These are phyloP conservation scores for Cyclotella cryptica DNA, from an alignment of 108 stramenopile genomes.

Conservation along the genomic window DNA sequence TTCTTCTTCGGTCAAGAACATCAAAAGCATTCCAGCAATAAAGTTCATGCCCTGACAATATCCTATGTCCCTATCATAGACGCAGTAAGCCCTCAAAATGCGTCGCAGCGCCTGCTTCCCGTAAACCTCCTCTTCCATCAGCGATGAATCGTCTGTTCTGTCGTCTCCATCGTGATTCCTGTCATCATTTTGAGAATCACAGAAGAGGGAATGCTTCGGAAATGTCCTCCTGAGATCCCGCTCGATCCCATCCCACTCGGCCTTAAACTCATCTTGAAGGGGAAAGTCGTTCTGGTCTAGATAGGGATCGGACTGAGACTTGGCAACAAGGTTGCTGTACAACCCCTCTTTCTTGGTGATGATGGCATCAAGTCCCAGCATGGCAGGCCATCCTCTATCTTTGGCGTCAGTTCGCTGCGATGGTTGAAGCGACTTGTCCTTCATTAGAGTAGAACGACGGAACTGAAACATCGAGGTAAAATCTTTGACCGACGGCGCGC, in stretches of 20 bases:
- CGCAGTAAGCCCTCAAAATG: conserved; percentile 80
- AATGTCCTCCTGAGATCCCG: conserved; percentile 90
- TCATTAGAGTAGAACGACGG: neutral
- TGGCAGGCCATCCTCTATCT: conserved; percentile 1
- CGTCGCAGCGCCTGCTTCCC: conserved; percentile 60
- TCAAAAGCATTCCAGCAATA: conserved; percentile 90
- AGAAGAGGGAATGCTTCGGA: conserved; percentile 87
- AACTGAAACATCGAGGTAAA: neutral
- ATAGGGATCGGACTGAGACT: neutral
- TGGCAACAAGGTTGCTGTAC: conserved; percentile 12
- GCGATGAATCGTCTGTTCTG: neutral
- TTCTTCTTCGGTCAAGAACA: conserved; percentile 79
- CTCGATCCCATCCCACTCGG: conserved; percentile 72
- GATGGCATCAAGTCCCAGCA: conserved; percentile 3
- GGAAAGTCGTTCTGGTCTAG: neutral
- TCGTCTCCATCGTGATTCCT: conserved; percentile 1
- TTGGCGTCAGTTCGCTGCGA: neutral
- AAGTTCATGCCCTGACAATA: conserved; percentile 99
- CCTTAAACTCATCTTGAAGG: neutral
- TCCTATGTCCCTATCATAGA: conserved; percentile 87
- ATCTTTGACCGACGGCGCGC: neutral
- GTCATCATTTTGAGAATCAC: conserved; percentile 15
- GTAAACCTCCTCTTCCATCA: neutral
- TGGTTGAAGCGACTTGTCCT: neutral
- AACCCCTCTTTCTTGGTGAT: neutral